These are phyloP conservation scores for Daldinia vernicosa DNA, from an alignment of 495 filamentous ascomycete genomes.

Conservation along the genomic window DNA sequence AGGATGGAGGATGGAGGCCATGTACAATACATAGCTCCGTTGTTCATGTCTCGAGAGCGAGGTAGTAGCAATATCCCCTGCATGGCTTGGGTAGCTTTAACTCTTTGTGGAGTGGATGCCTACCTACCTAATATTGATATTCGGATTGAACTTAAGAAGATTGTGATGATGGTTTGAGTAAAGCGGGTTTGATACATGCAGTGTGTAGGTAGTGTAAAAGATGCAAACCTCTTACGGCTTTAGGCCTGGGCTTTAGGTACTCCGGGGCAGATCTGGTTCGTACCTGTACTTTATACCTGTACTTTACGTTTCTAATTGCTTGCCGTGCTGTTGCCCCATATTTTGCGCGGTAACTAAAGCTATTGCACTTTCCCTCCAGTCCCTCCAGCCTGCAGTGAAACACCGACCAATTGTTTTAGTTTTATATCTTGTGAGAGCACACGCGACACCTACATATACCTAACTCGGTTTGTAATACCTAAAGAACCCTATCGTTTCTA, in stretches of 20 bases:
- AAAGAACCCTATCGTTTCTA: background rate
- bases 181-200: background rate
- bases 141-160: background rate
- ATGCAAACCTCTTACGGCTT: background rate
- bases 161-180: background rate
- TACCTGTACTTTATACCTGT: background rate
- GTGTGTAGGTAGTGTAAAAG: background rate
- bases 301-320: background rate
- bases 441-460: conserved; percentile 24
- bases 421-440: conserved; percentile 10
- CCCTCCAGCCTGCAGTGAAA: conserved; percentile 13
- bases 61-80: conserved; percentile 11
- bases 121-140: background rate
- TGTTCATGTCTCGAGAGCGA: conserved; percentile 1
- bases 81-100: conserved; percentile 2
- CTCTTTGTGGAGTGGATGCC: conserved; percentile 12
- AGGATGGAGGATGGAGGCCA: too few relatives aligned
- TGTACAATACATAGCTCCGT: too few relatives aligned
- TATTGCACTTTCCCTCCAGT: background rate
- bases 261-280: too few relatives aligned
- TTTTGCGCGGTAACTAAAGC: background rate
- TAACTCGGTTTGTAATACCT: background rate
- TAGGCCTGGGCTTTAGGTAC: too few relatives aligned
- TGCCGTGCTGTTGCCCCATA: background rate
- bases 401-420: conserved; percentile 18